A percentile compares a stretch with the other conserved stretches of the same genome.
phyloP scores from a whole-genome alignment of 495 filamentous ascomycete species.

The Xylaria flabelliformis region DNA sequence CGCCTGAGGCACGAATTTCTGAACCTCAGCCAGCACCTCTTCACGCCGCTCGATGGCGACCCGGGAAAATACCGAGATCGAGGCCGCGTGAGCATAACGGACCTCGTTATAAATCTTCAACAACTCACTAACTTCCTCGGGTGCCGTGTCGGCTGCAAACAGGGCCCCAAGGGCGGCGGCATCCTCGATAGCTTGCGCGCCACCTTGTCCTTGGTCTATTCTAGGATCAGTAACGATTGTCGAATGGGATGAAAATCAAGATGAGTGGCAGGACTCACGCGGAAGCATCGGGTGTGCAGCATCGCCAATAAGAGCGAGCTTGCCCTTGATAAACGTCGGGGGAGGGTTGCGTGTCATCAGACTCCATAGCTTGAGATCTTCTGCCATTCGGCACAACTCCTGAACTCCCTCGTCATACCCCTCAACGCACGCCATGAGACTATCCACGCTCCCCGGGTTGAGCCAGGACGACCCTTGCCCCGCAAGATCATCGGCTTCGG shows the following conservation, averaged over 20 bases:
- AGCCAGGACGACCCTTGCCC: conserved; percentile 2
- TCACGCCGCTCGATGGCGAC: neutral
- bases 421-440: neutral
- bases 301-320: conserved; percentile 54
- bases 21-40: neutral
- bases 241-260: neutral
- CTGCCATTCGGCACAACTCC: conserved; percentile 38
- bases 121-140: conserved; percentile 47
- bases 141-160: conserved; percentile 34
- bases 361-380: conserved; percentile 54
- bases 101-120: conserved; percentile 60
- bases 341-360: conserved; percentile 47
- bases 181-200: conserved; percentile 56
- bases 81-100: conserved; percentile 34
- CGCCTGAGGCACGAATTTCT: conserved; percentile 6
- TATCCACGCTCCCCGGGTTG: neutral
- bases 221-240: neutral
- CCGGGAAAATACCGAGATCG: neutral
- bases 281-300: conserved; percentile 61
- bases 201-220: conserved; percentile 56
- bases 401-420: neutral
- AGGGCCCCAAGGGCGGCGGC: conserved; percentile 47
- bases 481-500: neutral
- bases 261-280: conserved; percentile 28
- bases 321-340: conserved; percentile 46